These are phyloP conservation scores for Macrophomina tecta DNA, from an alignment of 2,329 filamentous ascomycete species.

Conservation along the genomic window DNA sequence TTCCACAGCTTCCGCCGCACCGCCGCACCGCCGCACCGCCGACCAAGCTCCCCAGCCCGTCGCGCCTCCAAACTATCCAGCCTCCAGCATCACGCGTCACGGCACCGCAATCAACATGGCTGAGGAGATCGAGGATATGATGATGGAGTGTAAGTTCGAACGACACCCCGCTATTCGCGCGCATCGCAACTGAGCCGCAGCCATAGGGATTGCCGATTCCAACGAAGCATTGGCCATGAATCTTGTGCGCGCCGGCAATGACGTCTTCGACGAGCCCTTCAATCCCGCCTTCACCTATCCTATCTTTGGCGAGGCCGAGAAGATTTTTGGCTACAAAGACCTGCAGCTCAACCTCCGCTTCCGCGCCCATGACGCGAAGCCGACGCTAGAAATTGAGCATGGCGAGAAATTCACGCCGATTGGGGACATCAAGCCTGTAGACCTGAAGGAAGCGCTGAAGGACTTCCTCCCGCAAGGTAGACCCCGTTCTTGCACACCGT, in stretches of 20 bases:
- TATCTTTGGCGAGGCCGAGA: conserved; percentile 92
- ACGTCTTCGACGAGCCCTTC: conserved; percentile 68
- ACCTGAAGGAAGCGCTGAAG: conserved; percentile 68
- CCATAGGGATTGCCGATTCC: conserved; percentile 38
- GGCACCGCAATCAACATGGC: conserved; percentile 10
- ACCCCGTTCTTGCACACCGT: conserved; percentile 34
- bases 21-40: conserved; percentile 8
- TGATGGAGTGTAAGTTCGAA: conserved; percentile 41
- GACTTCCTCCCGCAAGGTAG: conserved; percentile 71
- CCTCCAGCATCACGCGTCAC: neutral
- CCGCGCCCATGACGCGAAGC: conserved; percentile 76
- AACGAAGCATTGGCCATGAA: conserved; percentile 48
- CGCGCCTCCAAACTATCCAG: neutral
- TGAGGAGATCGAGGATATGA: conserved; percentile 30
- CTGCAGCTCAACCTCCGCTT: conserved; percentile 77
- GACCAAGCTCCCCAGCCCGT: neutral
- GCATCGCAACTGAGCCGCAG: conserved; percentile 15
- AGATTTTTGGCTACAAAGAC: conserved; percentile 86
- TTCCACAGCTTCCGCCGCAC: conserved; percentile 23
- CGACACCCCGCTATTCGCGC: neutral
- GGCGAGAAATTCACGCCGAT: conserved; percentile 72
- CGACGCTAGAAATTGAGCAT: conserved; percentile 74
- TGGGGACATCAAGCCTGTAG: conserved; percentile 71
- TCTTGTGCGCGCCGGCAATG: conserved; percentile 39
- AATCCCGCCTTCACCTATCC: conserved; percentile 87